Evolutionary conservation across 2,329 filamentous ascomycete genomes (phyloP), one percentile per base, ranked within the genome.

Genomic region (Trichoderma citrinoviride): DNA sequence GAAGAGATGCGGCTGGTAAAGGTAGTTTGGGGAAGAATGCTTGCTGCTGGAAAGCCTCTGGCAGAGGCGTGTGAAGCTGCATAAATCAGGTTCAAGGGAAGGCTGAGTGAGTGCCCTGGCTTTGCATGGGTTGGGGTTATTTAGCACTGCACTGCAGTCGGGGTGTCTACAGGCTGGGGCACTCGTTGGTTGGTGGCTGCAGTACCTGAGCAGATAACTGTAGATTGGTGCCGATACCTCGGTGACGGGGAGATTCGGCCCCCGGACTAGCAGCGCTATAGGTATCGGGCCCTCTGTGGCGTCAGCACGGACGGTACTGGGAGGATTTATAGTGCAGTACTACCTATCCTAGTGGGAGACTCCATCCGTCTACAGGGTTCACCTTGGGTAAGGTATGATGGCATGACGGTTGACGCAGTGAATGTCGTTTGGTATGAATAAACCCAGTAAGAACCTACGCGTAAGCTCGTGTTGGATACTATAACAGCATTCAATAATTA

Each of bases 141-240:
- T 37, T 33, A 12, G 29, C 29, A 37, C 12, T n/a, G n/a, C n/a
- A n/a, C 33, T 37, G 10, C 3, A 37, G 33, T 37, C 14, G 10
- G 12, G 27, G 10, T 33, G 10, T 14, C 3, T 37, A 14, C 33
- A 37, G 33, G n/a, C n/a, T n/a, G n/a, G n/a, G 33, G 33, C 33
- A 37, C n/a, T n/a, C n/a, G n/a, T 37, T 37, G 10, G 33, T 37
- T 37, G 33, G 33, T 37, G 3, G 33, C 33, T 5, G 33, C 23
- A 25, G 19, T 49, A 25, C 52, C 29, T 54, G 49, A 52, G 33
- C 25, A 33, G 49, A 29, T 52, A 52, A 52, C 56, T 60, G 33
- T 41, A 60, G 54, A 60, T 50, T 60, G 50, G 56, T 50, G 44
- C 53, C 40, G 56, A 33, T 40, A 60, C 40, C 37, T 52, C 46